A percentile compares a stretch with the other conserved stretches of the same genome.
These are phyloP conservation scores for Golovinomyces cichoracearum DNA, from an alignment of 2,329 filamentous ascomycete genomes.

Conservation along the genomic window DNA sequence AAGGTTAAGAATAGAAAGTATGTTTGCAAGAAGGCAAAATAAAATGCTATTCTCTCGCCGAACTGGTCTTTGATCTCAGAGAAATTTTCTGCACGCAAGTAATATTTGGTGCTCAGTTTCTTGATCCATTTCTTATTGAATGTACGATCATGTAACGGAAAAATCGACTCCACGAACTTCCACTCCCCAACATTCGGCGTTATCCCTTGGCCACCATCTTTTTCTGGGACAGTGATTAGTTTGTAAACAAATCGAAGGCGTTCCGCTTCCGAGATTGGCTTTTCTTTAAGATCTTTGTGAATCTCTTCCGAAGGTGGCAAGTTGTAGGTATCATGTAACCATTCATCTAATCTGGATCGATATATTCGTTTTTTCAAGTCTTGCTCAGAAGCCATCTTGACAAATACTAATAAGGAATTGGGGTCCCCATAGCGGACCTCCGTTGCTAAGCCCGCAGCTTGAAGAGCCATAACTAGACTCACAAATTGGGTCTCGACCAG, in stretches of 20 bases:
- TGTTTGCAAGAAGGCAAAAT: slow-evolving; percentile 79
- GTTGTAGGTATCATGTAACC: slow-evolving; percentile 67
- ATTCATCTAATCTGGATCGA: slow-evolving; percentile 70
- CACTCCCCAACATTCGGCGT: slow-evolving; percentile 42
- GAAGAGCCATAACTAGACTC: slow-evolving; percentile 49
- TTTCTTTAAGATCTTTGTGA: slow-evolving; percentile 35
- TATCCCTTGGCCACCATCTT: slow-evolving; percentile 57
- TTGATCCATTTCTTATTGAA: slow-evolving; percentile 57
- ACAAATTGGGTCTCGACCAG: slow-evolving; percentile 51
- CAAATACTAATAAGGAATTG: slow-evolving; percentile 54
- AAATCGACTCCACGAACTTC: slow-evolving; percentile 47
- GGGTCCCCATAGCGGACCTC: slow-evolving; percentile 64
- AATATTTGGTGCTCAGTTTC: slow-evolving; percentile 45
- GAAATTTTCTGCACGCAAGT: slow-evolving; percentile 33
- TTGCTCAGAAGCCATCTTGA: slow-evolving; percentile 49
- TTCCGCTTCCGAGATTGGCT: slow-evolving; percentile 70
- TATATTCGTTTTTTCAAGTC: slow-evolving; percentile 61
- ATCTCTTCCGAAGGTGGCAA: slow-evolving; percentile 52
- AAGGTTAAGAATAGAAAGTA: slow-evolving; percentile 74
- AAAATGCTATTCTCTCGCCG: slow-evolving; percentile 26
- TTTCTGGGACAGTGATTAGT: slow-evolving; percentile 46
- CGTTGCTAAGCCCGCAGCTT: slow-evolving; percentile 55
- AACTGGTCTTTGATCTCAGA: slow-evolving; percentile 1
- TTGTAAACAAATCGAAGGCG: slow-evolving; percentile 68
- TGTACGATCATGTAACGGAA: slow-evolving; percentile 50